Percentiles rank a stretch among this genome's conserved stretches.
Conservation (phyloP, 2,329 filamentous ascomycete species). For the Microascus cirrosus region DNA sequence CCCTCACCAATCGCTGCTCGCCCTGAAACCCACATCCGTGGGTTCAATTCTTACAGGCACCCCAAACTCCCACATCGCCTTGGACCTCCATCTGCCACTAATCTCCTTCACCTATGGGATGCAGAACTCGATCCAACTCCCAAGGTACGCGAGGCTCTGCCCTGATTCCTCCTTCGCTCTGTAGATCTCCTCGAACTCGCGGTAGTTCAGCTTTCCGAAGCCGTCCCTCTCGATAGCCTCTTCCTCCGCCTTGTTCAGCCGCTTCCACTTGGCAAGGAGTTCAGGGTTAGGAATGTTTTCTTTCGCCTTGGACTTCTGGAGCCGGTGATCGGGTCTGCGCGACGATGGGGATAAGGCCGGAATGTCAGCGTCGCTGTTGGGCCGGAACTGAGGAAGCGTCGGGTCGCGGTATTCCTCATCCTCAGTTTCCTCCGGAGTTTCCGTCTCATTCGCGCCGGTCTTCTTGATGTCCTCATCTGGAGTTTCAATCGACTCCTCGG, state of each 20-base stretch:
- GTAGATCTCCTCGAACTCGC: constrained; percentile 71
- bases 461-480: constrained; percentile 3
- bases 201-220: constrained; percentile 64
- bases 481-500: neutral
- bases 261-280: constrained; percentile 36
- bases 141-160: constrained; percentile 66
- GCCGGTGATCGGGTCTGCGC: neutral
- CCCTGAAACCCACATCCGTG: neutral
- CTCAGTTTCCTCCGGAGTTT: neutral
- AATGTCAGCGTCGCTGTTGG: constrained; percentile 30
- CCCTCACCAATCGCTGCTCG: too few relatives aligned
- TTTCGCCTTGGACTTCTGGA: constrained; percentile 4
- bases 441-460: neutral
- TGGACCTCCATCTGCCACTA: neutral
- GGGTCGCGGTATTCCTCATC: constrained; percentile 34
- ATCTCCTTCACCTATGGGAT: constrained; percentile 35
- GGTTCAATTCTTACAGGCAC: too few relatives aligned
- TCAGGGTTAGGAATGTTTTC: constrained; percentile 12
- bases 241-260: constrained; percentile 52
- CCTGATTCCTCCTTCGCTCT: constrained; percentile 51
- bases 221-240: constrained; percentile 65
- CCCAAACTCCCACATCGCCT: neutral
- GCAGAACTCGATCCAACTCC: constrained; percentile 81
- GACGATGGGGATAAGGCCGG: neutral
- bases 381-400: constrained; percentile 58